Base-by-base conservation (phyloP, 2,329 filamentous ascomycete genomes). In the Phaeosphaeria sp. region DNA sequence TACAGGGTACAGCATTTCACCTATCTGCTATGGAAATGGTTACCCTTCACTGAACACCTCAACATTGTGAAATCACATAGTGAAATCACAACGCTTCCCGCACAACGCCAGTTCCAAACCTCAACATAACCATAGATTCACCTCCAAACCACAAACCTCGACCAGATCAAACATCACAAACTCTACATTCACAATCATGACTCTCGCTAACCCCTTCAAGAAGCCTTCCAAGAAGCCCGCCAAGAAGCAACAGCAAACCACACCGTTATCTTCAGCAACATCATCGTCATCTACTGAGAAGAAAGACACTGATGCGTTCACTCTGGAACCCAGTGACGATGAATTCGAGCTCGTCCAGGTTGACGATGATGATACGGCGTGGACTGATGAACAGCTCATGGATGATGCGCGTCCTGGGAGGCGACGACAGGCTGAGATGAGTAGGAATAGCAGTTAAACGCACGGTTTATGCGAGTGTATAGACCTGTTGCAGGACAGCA, bases 331-430 rank as follows among this genome's bases (percentile, higher is more conserved):
- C n/a, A 43, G n/a, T 43, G 40, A 43, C 3, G 40, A 43, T 21
- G 40, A 43, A 4, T 30, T 27, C 11, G 52, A 45, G 22, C 45
- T 22, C 22, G 11, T 51, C 13, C 45, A 51, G 20, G 15, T 50
- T 15, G 42, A 51, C 11, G 57, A 53, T 11, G 33, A 17, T 15
- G 25, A 50, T n/a, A 53, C 45, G 49, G 30, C 5, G 30, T 36
- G 30, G 30, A 50, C 44, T 18, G 53, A 59, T 30, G 52, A 55
- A n/a, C 27, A 56, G n/a, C 45, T 59, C 2, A 43, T 55, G 36
- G 57, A 59, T 30, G 49, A 59, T 53, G 39, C 53, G 3, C 39
- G 57, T 9, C 57, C 53, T 1, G 57, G 57, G 6, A 49, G 57
- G 11, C 42, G 57, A 15, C 6, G 18, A 21, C 18, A 44, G 8